These are phyloP conservation scores for Zygnema circumcarinatum DNA, from an alignment of 139 green algal genomes.

Conservation along the genomic window DNA sequence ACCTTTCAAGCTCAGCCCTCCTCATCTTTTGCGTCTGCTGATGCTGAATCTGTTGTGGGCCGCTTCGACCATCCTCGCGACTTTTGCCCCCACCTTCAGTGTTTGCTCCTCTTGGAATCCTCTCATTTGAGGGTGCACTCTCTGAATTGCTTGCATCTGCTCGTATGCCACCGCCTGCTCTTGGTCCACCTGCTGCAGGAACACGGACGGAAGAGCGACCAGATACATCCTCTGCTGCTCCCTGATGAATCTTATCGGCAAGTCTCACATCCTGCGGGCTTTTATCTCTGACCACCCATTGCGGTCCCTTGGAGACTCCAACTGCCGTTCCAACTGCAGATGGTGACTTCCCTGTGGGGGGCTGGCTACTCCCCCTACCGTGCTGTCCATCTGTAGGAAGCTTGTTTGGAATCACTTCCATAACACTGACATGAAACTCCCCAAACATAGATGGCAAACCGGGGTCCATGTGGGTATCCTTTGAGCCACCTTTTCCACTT, in stretches of 20 bases:
- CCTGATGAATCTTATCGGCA: background rate
- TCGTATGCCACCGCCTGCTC: too few relatives aligned
- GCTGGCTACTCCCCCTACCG: background rate
- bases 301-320: background rate
- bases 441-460: background rate
- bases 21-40: background rate
- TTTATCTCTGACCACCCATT: background rate
- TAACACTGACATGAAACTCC: background rate
- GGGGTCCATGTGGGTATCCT: background rate
- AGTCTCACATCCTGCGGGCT: background rate
- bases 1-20: background rate
- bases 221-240: background rate
- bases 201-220: background rate
- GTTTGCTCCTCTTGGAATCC: background rate
- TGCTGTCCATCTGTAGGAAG: background rate
- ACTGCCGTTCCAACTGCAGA: background rate
- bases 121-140: too few relatives aligned
- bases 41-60: background rate
- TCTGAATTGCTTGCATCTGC: too few relatives aligned
- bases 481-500: background rate
- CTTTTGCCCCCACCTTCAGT: background rate
- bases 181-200: background rate
- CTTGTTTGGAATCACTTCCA: background rate
- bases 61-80: too few relatives aligned
- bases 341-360: background rate